Conservation (phyloP, 352 stramenopile species). For the Phytophthora chlamydospora region DNA sequence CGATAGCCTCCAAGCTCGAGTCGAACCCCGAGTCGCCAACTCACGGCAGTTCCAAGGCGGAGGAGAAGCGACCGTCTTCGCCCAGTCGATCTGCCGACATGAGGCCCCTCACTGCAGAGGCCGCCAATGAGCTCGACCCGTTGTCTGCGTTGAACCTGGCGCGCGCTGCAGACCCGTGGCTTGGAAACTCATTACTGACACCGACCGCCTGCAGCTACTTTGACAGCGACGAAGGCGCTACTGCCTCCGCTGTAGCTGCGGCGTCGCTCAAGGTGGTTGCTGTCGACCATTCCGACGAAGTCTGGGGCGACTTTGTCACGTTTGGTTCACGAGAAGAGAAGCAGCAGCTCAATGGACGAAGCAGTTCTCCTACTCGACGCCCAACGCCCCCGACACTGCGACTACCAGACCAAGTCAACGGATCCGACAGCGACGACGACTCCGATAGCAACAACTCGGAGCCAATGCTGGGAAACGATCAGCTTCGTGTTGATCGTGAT, state of each 20-base stretch:
- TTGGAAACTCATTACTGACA: slow-evolving; percentile 46
- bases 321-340: slow-evolving; percentile 24
- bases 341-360: slow-evolving; percentile 12
- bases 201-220: slow-evolving; percentile 25
- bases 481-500: slow-evolving; percentile 13
- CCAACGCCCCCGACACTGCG: background rate
- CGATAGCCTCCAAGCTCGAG: slow-evolving; percentile 23
- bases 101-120: slow-evolving; percentile 13
- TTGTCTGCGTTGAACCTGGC: slow-evolving; percentile 55
- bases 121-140: slow-evolving; percentile 55
- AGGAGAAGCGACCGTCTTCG: slow-evolving; percentile 21
- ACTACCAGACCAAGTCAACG: slow-evolving; percentile 9
- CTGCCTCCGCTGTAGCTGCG: slow-evolving; percentile 26
- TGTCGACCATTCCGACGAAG: slow-evolving; percentile 41
- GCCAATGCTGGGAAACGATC: slow-evolving; percentile 14
- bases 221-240: slow-evolving; percentile 19
- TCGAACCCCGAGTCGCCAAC: slow-evolving; percentile 19
- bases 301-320: slow-evolving; percentile 72
- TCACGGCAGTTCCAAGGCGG: slow-evolving; percentile 12
- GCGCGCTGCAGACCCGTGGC: slow-evolving; percentile 56
- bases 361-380: background rate
- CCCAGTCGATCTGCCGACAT: slow-evolving; percentile 14
- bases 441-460: slow-evolving; percentile 14
- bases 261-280: slow-evolving; percentile 49
- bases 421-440: slow-evolving; percentile 16